These are phyloP conservation scores for Penicillium sp. DNA, from an alignment of 2,329 filamentous ascomycete genomes.

Conservation along the genomic window DNA sequence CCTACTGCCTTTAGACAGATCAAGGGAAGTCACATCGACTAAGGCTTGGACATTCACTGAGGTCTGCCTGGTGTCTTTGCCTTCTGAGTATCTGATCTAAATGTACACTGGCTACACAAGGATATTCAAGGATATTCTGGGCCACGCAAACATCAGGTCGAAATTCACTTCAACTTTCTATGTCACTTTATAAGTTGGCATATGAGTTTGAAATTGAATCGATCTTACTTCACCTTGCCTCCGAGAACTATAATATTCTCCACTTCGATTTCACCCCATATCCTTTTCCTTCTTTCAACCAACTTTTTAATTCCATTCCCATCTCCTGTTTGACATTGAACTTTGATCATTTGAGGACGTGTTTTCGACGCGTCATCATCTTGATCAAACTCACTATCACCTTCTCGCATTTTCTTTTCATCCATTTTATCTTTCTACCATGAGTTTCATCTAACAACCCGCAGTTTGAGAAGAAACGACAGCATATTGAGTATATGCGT, in stretches of 20 bases:
- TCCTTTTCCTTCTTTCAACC: neutral
- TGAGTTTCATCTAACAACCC: slow-evolving; percentile 11
- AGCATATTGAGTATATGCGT: slow-evolving; percentile 86
- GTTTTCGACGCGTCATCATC: neutral
- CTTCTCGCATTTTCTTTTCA: slow-evolving; percentile 4
- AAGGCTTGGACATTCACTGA: neutral
- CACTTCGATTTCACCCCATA: neutral
- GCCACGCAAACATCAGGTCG: neutral
- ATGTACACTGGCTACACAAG: too few relatives aligned
- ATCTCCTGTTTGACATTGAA: neutral
- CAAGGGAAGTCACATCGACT: neutral
- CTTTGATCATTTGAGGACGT: neutral
- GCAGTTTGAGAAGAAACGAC: slow-evolving; percentile 89
- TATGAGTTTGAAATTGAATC: too few relatives aligned
- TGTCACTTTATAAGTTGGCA: too few relatives aligned
- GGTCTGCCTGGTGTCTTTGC: neutral
- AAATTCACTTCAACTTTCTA: neutral
- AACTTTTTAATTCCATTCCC: too few relatives aligned
- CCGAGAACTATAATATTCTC: neutral
- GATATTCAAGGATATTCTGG: neutral
- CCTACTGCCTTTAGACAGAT: neutral
- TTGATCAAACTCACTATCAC: neutral
- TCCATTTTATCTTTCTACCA: neutral
- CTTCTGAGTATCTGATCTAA: neutral
- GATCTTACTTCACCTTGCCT: too few relatives aligned